phyloP scores from a whole-genome alignment of 176 grass and related monocot species.

The Musa itinerans region DNA sequence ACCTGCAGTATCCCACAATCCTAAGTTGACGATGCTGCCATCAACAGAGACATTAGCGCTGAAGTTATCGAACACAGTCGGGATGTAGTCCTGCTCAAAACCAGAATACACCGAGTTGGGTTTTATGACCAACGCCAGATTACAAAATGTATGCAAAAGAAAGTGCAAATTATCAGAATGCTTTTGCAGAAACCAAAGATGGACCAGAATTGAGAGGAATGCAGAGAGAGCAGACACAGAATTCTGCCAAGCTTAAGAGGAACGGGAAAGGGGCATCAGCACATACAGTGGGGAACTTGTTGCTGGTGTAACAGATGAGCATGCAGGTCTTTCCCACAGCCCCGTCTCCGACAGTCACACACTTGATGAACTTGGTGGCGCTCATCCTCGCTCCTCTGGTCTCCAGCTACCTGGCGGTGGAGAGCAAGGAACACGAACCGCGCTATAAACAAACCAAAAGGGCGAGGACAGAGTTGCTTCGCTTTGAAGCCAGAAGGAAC shows the following conservation, averaged over 20 bases:
- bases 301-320: conserved; percentile 99
- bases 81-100: conserved; percentile 58
- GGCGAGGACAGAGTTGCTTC: not conserved
- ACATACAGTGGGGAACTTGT: conserved; percentile 92
- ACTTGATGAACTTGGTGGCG: conserved; percentile 98
- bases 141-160: not conserved
- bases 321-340: conserved; percentile 99
- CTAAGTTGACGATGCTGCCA: conserved; percentile 63
- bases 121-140: not conserved
- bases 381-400: conserved; percentile 38
- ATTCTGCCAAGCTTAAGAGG: not conserved
- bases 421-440: too few species aligned
- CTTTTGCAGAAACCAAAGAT: too few species aligned
- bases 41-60: conserved; percentile 73
- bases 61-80: conserved; percentile 81
- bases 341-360: conserved; percentile 95
- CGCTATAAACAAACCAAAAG: too few species aligned
- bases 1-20: conserved; percentile 63
- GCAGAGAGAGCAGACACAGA: not conserved
- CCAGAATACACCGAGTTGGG: not conserved
- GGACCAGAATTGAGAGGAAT: not conserved
- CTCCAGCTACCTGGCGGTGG: too few species aligned
- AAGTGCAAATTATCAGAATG: not conserved
- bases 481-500: not conserved
- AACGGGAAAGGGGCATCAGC: too few species aligned